Evolutionary conservation across 768 basidiomycete species (phyloP).

Genomic region (Lentinula detonsa): DNA sequence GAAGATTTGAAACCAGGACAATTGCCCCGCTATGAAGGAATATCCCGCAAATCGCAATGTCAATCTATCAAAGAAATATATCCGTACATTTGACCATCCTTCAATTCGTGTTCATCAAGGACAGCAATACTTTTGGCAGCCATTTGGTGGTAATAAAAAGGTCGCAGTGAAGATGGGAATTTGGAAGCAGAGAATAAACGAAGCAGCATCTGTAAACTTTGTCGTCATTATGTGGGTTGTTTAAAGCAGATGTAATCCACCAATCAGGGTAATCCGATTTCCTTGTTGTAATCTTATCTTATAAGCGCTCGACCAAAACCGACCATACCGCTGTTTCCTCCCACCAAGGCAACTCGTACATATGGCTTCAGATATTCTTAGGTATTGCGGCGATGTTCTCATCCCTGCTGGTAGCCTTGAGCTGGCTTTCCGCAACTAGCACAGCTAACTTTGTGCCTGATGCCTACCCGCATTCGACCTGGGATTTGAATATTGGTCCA

Average conservation of each 20-base stretch:
- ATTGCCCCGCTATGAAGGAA: not conserved
- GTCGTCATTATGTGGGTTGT: not conserved
- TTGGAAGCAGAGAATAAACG: not conserved
- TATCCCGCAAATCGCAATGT: not conserved
- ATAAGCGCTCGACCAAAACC: not conserved
- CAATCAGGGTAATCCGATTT: not conserved
- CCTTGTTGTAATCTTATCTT: not conserved
- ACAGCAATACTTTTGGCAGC: slow-evolving; percentile 49
- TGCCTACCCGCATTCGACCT: not conserved
- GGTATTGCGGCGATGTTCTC: not conserved
- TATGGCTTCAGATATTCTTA: not conserved
- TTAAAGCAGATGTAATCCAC: not conserved
- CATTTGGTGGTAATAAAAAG: slow-evolving; percentile 23
- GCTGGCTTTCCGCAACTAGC: not conserved
- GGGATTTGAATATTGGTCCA: not conserved
- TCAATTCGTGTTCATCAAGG: slow-evolving; percentile 48
- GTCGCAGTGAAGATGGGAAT: slow-evolving; percentile 1
- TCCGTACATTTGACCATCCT: slow-evolving; percentile 63
- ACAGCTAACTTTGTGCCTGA: not conserved
- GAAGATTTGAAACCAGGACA: not conserved
- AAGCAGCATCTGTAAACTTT: not conserved
- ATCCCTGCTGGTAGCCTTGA: not conserved
- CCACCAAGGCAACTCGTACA: not conserved
- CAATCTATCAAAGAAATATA: not conserved
- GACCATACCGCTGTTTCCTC: not conserved